Conservation (phyloP, 495 filamentous ascomycete genomes). For the Aspergillus hancockii region DNA sequence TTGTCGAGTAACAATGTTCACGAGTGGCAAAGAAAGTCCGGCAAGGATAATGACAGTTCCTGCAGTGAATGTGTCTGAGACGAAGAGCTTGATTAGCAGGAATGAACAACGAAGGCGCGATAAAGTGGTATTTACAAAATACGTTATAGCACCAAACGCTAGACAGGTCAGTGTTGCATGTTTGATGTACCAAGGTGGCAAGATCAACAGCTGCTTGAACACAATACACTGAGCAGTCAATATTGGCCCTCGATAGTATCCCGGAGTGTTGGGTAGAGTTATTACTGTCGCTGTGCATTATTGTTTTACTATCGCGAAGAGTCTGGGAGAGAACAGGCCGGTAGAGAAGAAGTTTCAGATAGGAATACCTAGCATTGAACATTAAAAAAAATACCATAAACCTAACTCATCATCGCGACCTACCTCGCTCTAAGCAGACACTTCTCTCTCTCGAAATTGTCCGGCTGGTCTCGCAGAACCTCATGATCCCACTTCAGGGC, state of each 20-base stretch:
- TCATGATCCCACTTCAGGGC: slow-evolving; percentile 4
- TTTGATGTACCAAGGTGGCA: slow-evolving; percentile 10
- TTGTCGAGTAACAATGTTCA: background rate
- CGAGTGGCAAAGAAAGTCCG: background rate
- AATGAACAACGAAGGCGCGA: background rate
- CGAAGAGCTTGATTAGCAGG: background rate
- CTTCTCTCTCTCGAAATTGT: slow-evolving; percentile 8
- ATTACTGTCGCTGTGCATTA: too few species aligned
- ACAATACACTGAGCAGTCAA: slow-evolving; percentile 11
- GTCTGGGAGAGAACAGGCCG: slow-evolving; percentile 14
- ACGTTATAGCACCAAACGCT: slow-evolving; percentile 23
- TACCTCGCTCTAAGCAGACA: slow-evolving; percentile 19
- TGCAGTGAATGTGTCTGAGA: slow-evolving; percentile 18
- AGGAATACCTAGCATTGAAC: slow-evolving; percentile 6
- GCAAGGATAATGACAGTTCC: slow-evolving; percentile 9
- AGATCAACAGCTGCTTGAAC: slow-evolving; percentile 14
- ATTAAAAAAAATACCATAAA: background rate
- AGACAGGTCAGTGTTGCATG: slow-evolving; percentile 7
- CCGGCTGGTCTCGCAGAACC: background rate
- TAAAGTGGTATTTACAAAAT: slow-evolving; percentile 12
- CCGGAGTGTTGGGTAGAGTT: background rate
- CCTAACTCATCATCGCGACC: background rate
- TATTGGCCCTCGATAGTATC: background rate
- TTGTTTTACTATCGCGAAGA: background rate
- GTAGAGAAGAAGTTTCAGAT: slow-evolving; percentile 16